These are phyloP conservation scores for Neurospora crassa DNA, from an alignment of 2,329 filamentous ascomycete species.

Conservation along the genomic window DNA sequence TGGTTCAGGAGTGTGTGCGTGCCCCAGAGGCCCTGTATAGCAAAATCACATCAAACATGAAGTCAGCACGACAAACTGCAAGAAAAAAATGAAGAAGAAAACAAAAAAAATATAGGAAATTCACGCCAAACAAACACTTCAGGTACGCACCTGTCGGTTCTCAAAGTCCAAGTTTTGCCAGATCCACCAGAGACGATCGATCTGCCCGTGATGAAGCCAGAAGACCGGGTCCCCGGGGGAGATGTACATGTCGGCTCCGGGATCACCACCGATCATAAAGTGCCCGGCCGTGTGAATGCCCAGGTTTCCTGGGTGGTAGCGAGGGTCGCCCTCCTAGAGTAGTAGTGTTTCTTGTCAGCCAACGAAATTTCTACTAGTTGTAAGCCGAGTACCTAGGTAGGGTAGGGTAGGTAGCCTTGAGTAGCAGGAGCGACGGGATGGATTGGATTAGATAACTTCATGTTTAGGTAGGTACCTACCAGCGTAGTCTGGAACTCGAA, in stretches of 20 bases:
- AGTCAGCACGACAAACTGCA: not conserved
- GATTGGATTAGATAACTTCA: slow-evolving; percentile 5
- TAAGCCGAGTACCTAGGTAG: slow-evolving; percentile 19
- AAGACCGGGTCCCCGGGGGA: slow-evolving; percentile 17
- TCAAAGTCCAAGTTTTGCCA: slow-evolving; percentile 20
- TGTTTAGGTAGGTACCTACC: slow-evolving; percentile 25
- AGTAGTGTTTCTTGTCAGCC: not conserved
- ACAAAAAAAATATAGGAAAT: too few relatives aligned
- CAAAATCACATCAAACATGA: not conserved
- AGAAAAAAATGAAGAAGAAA: not conserved
- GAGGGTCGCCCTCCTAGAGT: slow-evolving; percentile 12
- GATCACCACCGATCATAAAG: slow-evolving; percentile 24
- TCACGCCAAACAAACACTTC: too few relatives aligned
- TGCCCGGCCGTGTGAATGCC: slow-evolving; percentile 28
- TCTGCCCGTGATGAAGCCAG: slow-evolving; percentile 17
- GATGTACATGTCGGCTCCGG: slow-evolving; percentile 14
- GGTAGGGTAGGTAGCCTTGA: not conserved
- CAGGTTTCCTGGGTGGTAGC: slow-evolving; percentile 18
- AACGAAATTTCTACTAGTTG: not conserved
- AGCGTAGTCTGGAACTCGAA: slow-evolving; percentile 31
- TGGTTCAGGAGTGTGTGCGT: slow-evolving; percentile 33
- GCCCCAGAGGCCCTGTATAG: slow-evolving; percentile 25
- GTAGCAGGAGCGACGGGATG: not conserved
- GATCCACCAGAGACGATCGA: slow-evolving; percentile 18
- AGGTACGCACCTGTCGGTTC: slow-evolving; percentile 7